phyloP scores from a whole-genome alignment of 1,284 basidiomycete species.

The Porodaedalea pini region DNA sequence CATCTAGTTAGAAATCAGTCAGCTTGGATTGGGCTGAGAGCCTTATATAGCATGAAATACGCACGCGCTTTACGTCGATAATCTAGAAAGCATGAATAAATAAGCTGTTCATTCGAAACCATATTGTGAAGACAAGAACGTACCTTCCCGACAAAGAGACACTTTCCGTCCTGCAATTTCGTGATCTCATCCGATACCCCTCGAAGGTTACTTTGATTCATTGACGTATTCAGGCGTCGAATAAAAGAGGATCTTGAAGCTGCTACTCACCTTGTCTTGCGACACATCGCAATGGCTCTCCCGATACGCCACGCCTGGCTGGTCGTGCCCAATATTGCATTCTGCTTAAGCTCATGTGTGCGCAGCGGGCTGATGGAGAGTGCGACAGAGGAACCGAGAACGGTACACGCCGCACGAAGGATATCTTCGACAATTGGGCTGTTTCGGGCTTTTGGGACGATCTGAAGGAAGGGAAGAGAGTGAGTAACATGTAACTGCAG shows the following conservation, averaged over 20 bases:
- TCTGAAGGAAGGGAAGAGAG: conserved; percentile 15
- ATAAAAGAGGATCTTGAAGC: not conserved
- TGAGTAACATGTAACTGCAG: not conserved
- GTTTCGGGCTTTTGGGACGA: conserved; percentile 20
- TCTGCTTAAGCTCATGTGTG: conserved; percentile 34
- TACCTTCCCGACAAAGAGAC: conserved; percentile 49
- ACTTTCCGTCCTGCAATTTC: conserved; percentile 44
- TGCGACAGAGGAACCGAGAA: conserved; percentile 44
- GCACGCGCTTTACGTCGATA: conserved; percentile 40
- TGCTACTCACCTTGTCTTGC: conserved; percentile 27
- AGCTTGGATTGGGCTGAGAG: not conserved
- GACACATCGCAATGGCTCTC: conserved; percentile 39
- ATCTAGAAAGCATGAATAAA: conserved; percentile 29
- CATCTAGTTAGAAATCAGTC: not conserved
- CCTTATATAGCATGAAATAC: not conserved
- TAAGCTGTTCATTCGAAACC: not conserved
- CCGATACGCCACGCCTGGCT: conserved; percentile 56
- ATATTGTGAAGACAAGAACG: not conserved
- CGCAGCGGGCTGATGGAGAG: conserved; percentile 39
- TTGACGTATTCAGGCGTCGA: not conserved
- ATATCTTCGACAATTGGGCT: conserved; percentile 22
- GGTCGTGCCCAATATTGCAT: conserved; percentile 43
- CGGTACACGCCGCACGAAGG: conserved; percentile 29
- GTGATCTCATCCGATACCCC: conserved; percentile 48
- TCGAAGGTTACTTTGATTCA: conserved; percentile 37